Evolutionary conservation across 192 early-diverging fungal genomes (phyloP).

Genomic region (Chytriomyces confervae): DNA sequence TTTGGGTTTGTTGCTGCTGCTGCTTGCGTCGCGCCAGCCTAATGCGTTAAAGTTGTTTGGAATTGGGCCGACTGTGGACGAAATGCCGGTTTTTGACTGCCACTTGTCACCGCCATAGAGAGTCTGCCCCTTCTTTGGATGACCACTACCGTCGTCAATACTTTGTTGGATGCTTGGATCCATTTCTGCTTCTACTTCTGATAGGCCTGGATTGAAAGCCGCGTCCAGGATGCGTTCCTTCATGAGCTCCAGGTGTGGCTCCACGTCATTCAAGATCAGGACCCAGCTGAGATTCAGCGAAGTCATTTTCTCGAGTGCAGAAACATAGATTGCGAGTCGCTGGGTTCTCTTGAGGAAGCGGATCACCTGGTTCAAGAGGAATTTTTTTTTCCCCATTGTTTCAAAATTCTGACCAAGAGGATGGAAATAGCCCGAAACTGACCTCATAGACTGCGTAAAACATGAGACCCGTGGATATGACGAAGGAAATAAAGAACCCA

Average conservation of each 20-base stretch:
- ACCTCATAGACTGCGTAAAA: neutral
- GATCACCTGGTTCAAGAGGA: neutral
- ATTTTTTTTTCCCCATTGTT: too few relatives aligned
- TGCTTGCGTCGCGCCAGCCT: neutral
- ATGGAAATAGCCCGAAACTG: neutral
- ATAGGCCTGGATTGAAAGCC: neutral
- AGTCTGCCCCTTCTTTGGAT: constrained; percentile 20
- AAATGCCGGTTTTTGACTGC: neutral
- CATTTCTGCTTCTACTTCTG: neutral
- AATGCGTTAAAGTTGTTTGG: neutral
- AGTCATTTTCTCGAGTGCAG: constrained; percentile 9
- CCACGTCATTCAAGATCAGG: constrained; percentile 14
- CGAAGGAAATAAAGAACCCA: neutral
- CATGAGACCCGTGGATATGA: neutral
- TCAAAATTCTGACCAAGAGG: too few relatives aligned
- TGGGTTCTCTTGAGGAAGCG: constrained; percentile 1
- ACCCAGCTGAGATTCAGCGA: constrained; percentile 23
- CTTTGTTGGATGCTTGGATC: neutral
- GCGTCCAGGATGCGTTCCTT: neutral
- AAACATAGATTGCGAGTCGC: neutral
- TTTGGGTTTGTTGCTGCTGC: neutral
- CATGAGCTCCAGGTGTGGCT: constrained; percentile 1
- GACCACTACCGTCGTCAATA: constrained; percentile 22
- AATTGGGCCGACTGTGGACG: neutral
- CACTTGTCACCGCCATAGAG: constrained; percentile 12